These are phyloP conservation scores for Diaporthe ilicicola DNA, from an alignment of 2,329 filamentous ascomycete genomes.

Conservation along the genomic window DNA sequence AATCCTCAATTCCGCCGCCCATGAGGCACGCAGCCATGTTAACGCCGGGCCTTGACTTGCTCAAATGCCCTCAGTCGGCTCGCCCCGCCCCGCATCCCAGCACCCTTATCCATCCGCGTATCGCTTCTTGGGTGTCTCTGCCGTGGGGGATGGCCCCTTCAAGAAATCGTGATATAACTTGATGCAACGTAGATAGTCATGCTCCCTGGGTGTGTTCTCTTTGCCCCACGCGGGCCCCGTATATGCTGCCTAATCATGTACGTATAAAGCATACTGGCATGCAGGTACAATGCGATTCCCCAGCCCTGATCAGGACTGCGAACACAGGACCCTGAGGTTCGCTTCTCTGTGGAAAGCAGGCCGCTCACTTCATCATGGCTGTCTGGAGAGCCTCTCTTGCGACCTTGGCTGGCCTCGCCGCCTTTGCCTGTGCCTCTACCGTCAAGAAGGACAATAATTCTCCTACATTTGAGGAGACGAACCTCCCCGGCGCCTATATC, in stretches of 20 bases:
- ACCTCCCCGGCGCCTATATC: slow-evolving; percentile 33
- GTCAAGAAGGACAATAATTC: background rate
- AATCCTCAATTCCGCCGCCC: slow-evolving; percentile 1
- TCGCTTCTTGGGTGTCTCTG: background rate
- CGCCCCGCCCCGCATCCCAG: background rate
- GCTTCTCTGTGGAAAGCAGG: background rate
- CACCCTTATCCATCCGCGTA: background rate
- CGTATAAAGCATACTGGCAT: background rate
- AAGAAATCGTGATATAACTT: background rate
- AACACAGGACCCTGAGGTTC: background rate
- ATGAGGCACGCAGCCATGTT: background rate
- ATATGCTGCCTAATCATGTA: too few species aligned
- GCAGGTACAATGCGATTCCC: background rate
- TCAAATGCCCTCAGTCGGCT: slow-evolving; percentile 7
- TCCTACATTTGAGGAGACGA: background rate
- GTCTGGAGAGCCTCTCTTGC: background rate
- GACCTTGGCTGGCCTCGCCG: background rate
- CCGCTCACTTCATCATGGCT: background rate
- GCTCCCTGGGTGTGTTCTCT: background rate
- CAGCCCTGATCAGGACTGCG: background rate
- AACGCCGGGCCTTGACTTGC: background rate
- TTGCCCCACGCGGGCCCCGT: background rate
- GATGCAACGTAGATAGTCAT: slow-evolving; percentile 17
- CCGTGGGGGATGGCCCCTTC: background rate
- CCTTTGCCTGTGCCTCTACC: background rate